Evolutionary conservation across 805 yeast species (phyloP), one percentile per base, ranked within the genome.

Genomic region (Barnettozyma californica): DNA sequence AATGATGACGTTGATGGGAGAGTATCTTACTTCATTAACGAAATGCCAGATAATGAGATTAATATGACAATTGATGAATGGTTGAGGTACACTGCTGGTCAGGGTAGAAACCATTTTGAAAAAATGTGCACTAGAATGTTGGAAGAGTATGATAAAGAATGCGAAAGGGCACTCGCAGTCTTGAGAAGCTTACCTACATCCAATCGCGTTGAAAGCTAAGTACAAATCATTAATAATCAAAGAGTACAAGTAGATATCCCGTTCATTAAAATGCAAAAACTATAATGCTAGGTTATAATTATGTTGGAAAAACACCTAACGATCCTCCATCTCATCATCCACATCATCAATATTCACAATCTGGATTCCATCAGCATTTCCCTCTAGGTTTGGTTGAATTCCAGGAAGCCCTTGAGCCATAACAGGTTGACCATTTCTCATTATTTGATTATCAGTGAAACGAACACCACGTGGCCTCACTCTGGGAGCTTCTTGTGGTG

Each of bases 11-110:
- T 70, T 37, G 87, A 83, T 49, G 90, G 92, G 1, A 75, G 76
- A 26, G 64, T 86, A 20, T 78, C 87, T 0, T 70, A 71, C 44
- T 85, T 85, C 57, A 78, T 84, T 7, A 73, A 81, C 1, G 80
- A 79, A 39, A 80, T 86, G 79, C 91, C 92, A 0, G 80, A 76
- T 27, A 77, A 76, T 23, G 90, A 86, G 58, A 69, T 86, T 55
- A 71, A 77, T 11, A 80, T 83, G 84, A 78, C 85, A 0, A 76
- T 88, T n/a, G 71, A 74, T 43, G 78, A 84, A 50, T 89, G 95
- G 95, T 65, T 86, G 19, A 59, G 60, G 27, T 69, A 74, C 53
- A 75, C 76, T 56, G 85, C 88, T 0, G 64, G 66, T 11, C 77
- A 76, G 53, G 82, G 85, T 20, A 74, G 74, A 38, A 63, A 63